Base-by-base conservation (phyloP, 2,329 filamentous ascomycete genomes). In the Neopestalotiopsis sp. region DNA sequence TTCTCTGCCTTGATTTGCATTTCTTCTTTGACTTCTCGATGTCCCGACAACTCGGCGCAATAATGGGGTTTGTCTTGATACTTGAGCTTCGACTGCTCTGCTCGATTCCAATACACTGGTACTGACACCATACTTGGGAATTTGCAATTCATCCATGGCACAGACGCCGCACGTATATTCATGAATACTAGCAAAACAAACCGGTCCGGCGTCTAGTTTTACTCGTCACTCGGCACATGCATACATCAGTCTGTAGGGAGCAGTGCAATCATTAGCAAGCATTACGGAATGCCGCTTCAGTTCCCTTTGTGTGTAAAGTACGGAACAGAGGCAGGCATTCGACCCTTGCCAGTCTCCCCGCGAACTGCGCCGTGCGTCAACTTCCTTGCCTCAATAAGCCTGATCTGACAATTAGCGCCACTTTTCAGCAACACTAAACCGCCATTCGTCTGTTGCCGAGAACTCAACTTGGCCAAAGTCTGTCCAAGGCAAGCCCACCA, bases 301-400 rank as follows among this genome's bases (percentile, higher is more conserved):
- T 61, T 14, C 57, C n/a, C 30, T 24, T 61, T 61, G 17, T 30
- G n/a, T 61, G n/a, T 53, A 53, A 53, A 53, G 45, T 53, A 53
- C 14, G 45, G 17, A 20, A n/a, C 20, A 24, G 45, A 53, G 20
- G 20, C 61, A 40, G 28, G 61, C 34, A 63, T 40, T 28, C 17
- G 38, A 7, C 30, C 59, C 28, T n/a, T 14, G 30, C n/a, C 20
- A 17, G n/a, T 20, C 28, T 62, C 59, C 59, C 59, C 59, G 59
- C 62, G 62, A 53, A 30, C 34, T 65, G 62, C 62, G 61, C 62
- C 62, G 62, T 65, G 62, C 62, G 62, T 28, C 30, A 38, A 42
- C n/a, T 65, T 65, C 62, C 59, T 53, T 65, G 62, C 38, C 42
- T 65, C 10, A 30, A 65, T 45, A 28, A 40, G 40, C 40, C 42